A percentile compares a stretch with the other conserved stretches of the same genome.
These are phyloP conservation scores for Protomyces inouyei DNA, from an alignment of 1,139 yeast genomes.

Conservation along the genomic window DNA sequence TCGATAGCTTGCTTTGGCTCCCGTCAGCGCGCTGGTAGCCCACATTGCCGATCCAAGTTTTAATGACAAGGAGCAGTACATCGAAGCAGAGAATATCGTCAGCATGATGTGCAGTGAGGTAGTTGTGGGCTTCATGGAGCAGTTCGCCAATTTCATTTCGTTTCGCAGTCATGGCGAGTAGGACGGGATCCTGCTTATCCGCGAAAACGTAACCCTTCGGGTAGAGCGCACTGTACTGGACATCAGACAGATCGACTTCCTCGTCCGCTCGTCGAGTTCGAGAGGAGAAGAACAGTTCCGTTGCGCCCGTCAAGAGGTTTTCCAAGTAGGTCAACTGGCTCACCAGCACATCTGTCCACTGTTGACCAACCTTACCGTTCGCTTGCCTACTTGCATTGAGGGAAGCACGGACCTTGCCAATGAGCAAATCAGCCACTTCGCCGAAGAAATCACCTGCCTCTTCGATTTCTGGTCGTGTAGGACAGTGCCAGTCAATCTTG, in stretches of 20 bases:
- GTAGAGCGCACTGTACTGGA: conserved; percentile 35
- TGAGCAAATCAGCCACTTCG: conserved; percentile 33
- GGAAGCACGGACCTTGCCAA: not conserved
- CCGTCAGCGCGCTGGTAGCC: conserved; percentile 69
- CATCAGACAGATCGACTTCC: conserved; percentile 12
- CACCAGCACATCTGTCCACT: conserved; percentile 24
- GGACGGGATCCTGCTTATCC: conserved; percentile 53
- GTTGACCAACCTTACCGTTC: conserved; percentile 20
- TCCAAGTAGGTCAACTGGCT: conserved; percentile 22
- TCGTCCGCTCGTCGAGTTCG: conserved; percentile 13
- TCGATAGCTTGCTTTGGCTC: conserved; percentile 47
- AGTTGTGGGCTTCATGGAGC: conserved; percentile 56
- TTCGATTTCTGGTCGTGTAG: conserved; percentile 52
- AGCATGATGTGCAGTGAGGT: conserved; percentile 50
- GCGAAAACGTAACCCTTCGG: conserved; percentile 50
- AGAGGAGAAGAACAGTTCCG: conserved; percentile 31
- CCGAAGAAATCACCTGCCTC: conserved; percentile 55
- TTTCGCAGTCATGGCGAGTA: conserved; percentile 57
- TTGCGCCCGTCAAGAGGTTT: conserved; percentile 30
- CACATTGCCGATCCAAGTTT: conserved; percentile 79
- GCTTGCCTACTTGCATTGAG: conserved; percentile 2
- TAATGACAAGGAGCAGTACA: conserved; percentile 59
- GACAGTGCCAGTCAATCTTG: conserved; percentile 70
- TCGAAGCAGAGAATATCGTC: conserved; percentile 69
- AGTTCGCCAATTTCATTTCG: conserved; percentile 62